Evolutionary conservation across 129 eudicot genomes (phyloP), one percentile per base, ranked within the genome.

Genomic region (Pittosporum tobira): DNA sequence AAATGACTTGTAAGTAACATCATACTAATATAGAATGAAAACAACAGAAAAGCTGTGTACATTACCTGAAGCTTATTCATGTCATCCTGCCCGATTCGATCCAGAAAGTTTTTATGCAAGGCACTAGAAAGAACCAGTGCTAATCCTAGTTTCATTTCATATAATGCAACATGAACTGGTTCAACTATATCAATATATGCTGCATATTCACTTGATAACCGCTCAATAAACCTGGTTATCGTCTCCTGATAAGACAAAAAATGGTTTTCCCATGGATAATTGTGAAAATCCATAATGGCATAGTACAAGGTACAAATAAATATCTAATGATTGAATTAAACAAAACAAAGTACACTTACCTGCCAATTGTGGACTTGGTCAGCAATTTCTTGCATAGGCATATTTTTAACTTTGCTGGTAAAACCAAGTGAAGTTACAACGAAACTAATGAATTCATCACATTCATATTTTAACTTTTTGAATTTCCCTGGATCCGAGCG

Each of bases 111-210:
- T 66, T 76, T 67, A 23, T 62, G 58, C 53, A 75, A 43, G 15
- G 66, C 26, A 67, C 75, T 77, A 40, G 94, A 75, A 30, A 73
- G 65, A 25, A 81, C 70, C 64, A 93, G 66, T 14, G 91, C 74
- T 57, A 93, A 54, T 27, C 99, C 99, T 61, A 87, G 66, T 71
- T 93, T 93, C 81, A 93, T 81, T 78, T 93, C 99, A 65, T 83
- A 93, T 61, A 93, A 51, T 61, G 99, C 94, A 67, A 79, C 74
- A 34, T 81, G 99, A 55, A 93, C 69, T 36, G 99, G 94, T 71
- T 87, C 88, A 57, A 77, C 55, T 34, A 87, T 65, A 71, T 93
- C 99, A 38, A 67, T 64, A 64, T 84, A 93, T 48, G 70, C 78
- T 5, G 78, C 61, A 66, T 74, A 93, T 57, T 81, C 96, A 50